Evolutionary conservation across 1,139 yeast species (phyloP), one percentile per base, ranked within the genome.

Genomic region (Suhomyces bolitotheri): DNA sequence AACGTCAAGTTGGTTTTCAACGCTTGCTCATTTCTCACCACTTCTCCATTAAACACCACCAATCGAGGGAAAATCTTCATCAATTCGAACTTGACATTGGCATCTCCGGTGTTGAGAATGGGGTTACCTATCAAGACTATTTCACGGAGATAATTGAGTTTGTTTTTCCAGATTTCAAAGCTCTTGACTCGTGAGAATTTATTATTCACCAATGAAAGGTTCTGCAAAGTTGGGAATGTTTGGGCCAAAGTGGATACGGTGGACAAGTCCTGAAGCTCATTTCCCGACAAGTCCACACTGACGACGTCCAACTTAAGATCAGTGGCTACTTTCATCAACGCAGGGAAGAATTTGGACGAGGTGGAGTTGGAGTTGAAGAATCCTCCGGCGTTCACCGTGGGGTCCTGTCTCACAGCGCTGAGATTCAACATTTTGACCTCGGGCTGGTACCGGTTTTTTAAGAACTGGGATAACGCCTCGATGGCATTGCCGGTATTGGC

Each of bases 291-390:
- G 54, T 85, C 88, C 12, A 92, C 79, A 42, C 92, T 82, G 24
- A 81, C 84, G 5, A 89, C 85, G 3, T 69, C 69, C 11, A 73
- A 45, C 29, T 73, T 73, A 27, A 68, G 53, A 30, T 73, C 76
- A 34, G 69, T 68, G 1, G 96, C 96, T 13, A 94, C 64, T 55
- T 85, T 88, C 88, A 92, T 80, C 46, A 92, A 65, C 1, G 98
- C 98, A 3, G 90, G 86, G 59, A 92, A 89, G 73, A 90, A 82
- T 58, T 90, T 90, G 11, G 94, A 75, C 1, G 78, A 58, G 3
- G 78, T 72, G 32, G 80, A 73, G 6, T 80, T 65, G 12, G 76
- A 66, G 15, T 78, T 73, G 47, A 89, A 80, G 38, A 88, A 67
- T 0, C 96, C 96, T 44, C 74, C 74, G 12, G 74, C 64, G 13